Base-by-base conservation (phyloP, 148 eudicot species). In the Polygonum aviculare region DNA sequence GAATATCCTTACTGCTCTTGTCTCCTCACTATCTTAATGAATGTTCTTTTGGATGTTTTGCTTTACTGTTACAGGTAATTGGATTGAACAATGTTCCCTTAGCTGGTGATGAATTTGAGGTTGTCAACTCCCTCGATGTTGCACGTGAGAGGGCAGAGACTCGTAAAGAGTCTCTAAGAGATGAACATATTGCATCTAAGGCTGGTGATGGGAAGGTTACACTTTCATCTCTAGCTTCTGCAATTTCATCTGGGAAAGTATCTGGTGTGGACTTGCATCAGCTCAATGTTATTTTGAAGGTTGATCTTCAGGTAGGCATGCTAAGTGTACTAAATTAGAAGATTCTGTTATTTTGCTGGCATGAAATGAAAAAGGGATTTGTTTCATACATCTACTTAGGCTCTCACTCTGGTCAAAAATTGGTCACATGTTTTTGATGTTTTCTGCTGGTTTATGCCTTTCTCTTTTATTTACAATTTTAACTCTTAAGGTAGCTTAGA, bases 81-180 rank as follows among this genome's bases (percentile, higher is more conserved):
- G 98, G 98, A 74, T 81, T 95, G 78, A 89, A 90, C 75, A 88
- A 87, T 82, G 98, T 95, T 72, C 97, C 98, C 16, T 78, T 81
- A 63, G 98, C 98, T 72, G 98, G 98, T 77, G 98, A 95, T 78
- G 96, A 89, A 79, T 95, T 95, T 76, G 96, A 94, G 83, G 97
- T 88, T 47, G 97, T 90, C 78, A 81, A 76, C 31, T 85, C 98
- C 67, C 96, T 95, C 74, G 94, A 90, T 77, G 76, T 84, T 85
- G 98, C 98, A 72, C 89, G 96, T 78, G 96, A 88, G 84, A 89
- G 75, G 83, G 96, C 97, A 22, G 93, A 89, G 81, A 71, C 76
- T 76, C 80, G 89, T 39, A 97, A 89, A 41, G 91, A 85, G 78
- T 76, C 82, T 36, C 59, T 90, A 72, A 82, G 86, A 78, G 73